These are phyloP conservation scores for Colletotrichum lini DNA, from an alignment of 2,329 filamentous ascomycete genomes.

Conservation along the genomic window DNA sequence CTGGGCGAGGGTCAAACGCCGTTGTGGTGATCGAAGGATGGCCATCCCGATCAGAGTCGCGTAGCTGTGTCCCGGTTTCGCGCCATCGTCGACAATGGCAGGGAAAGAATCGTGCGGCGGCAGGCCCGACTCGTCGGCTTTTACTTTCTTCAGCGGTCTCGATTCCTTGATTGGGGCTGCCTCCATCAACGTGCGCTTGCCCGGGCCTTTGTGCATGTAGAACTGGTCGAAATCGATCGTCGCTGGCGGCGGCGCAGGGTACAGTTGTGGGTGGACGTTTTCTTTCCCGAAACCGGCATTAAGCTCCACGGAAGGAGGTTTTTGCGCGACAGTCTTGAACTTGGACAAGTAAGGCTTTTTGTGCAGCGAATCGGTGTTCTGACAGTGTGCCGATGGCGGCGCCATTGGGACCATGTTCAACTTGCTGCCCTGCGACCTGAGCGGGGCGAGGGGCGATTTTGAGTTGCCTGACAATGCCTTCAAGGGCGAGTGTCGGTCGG, in stretches of 20 bases:
- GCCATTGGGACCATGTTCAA: slow-evolving; percentile 78
- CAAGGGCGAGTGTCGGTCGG: slow-evolving; percentile 75
- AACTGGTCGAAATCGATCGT: slow-evolving; percentile 66
- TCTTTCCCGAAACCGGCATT: slow-evolving; percentile 66
- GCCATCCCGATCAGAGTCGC: slow-evolving; percentile 97
- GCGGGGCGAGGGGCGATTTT: slow-evolving; percentile 72
- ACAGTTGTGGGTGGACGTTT: slow-evolving; percentile 67
- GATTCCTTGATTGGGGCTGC: slow-evolving; percentile 80
- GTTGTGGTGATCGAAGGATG: slow-evolving; percentile 86
- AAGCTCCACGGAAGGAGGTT: slow-evolving; percentile 61
- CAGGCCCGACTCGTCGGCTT: slow-evolving; percentile 69
- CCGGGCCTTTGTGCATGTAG: slow-evolving; percentile 64
- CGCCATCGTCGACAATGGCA: slow-evolving; percentile 84
- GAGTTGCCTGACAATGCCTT: slow-evolving; percentile 72
- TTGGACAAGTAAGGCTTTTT: slow-evolving; percentile 76
- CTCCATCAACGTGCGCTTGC: slow-evolving; percentile 78
- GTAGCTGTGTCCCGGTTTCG: slow-evolving; percentile 93
- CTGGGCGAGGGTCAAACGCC: slow-evolving; percentile 89
- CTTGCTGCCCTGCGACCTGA: slow-evolving; percentile 69
- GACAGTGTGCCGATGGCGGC: slow-evolving; percentile 69
- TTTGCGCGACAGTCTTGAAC: slow-evolving; percentile 71
- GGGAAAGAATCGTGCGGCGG: slow-evolving; percentile 87
- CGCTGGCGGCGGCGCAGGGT: slow-evolving; percentile 59
- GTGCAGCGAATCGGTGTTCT: slow-evolving; percentile 76
- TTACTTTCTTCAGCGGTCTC: slow-evolving; percentile 77